Conservation (phyloP, 495 filamentous ascomycete species). For the Bacidia gigantensis region DNA sequence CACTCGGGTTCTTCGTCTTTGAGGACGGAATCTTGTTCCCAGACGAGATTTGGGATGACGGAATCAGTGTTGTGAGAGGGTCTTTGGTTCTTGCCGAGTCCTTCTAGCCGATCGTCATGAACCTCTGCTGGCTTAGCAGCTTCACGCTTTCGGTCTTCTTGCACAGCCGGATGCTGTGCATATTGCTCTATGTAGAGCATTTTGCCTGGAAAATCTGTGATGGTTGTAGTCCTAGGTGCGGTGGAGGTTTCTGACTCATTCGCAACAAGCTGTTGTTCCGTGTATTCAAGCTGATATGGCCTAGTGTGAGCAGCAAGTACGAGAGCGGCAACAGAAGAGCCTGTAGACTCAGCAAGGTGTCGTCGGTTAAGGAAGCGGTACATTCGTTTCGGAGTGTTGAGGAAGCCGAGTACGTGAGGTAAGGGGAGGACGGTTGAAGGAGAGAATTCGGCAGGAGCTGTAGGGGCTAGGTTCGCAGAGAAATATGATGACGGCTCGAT, state of each 20-base stretch:
- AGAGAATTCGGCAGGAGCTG: conserved; percentile 44
- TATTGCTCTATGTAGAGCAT: not conserved
- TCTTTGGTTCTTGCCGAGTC: not conserved
- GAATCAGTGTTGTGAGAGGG: not conserved
- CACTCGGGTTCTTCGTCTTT: conserved; percentile 71
- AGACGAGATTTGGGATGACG: conserved; percentile 9
- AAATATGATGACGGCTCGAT: conserved; percentile 58
- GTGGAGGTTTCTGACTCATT: too few species aligned
- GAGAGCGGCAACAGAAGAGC: conserved; percentile 74
- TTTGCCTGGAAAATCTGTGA: not conserved
- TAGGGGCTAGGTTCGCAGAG: conserved; percentile 41
- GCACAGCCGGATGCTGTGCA: conserved; percentile 14
- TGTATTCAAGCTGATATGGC: conserved; percentile 21
- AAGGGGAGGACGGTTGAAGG: conserved; percentile 62
- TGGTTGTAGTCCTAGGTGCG: not conserved
- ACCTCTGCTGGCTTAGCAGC: not conserved
- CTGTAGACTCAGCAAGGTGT: conserved; percentile 69
- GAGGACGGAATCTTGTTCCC: conserved; percentile 62
- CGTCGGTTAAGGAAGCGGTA: conserved; percentile 85
- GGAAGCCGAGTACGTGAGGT: conserved; percentile 86
- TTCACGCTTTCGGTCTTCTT: conserved; percentile 17
- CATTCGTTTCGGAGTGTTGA: conserved; percentile 75
- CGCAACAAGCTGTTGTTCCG: conserved; percentile 20
- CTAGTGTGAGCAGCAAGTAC: conserved; percentile 54
- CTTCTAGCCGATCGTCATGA: not conserved